Conservation (phyloP, 139 green algal species). For the Chlorella sorokiniana region DNA sequence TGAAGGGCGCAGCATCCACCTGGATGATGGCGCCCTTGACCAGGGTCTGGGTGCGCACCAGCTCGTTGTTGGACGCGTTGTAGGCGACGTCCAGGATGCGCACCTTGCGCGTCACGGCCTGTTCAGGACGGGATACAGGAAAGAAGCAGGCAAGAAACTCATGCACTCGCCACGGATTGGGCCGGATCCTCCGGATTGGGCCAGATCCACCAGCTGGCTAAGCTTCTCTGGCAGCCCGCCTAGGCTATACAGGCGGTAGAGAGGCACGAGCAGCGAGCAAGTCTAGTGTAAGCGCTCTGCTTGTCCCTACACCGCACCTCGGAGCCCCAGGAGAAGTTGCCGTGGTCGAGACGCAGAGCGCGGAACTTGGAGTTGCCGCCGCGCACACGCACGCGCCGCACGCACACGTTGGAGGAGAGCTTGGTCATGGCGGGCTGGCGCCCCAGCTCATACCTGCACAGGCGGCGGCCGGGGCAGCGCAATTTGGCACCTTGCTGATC, state of each 20-base stretch:
- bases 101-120: conserved; percentile 91
- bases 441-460: conserved; percentile 94
- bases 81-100: conserved; percentile 97
- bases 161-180: too few species aligned
- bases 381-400: conserved; percentile 89
- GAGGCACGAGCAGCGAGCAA: too few species aligned
- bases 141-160: neutral
- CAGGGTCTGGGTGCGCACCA: conserved; percentile 98
- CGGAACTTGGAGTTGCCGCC: conserved; percentile 99
- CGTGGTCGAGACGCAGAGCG: conserved; percentile 93
- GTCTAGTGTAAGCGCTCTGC: too few species aligned
- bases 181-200: too few species aligned
- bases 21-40: conserved; percentile 97
- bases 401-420: conserved; percentile 89
- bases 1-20: conserved; percentile 97
- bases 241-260: too few species aligned
- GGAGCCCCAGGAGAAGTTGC: conserved; percentile 96
- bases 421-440: conserved; percentile 96
- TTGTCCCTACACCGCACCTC: conserved; percentile 54
- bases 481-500: too few species aligned
- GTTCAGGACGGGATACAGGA: neutral
- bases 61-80: conserved; percentile 99
- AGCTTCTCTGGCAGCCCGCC: too few species aligned
- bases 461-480: too few species aligned
- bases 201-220: too few species aligned